Percentiles rank a stretch among this genome's conserved stretches.
Evolutionary conservation across 169 alveolate species (phyloP).

Genomic region (Toxoplasma gondii): DNA sequence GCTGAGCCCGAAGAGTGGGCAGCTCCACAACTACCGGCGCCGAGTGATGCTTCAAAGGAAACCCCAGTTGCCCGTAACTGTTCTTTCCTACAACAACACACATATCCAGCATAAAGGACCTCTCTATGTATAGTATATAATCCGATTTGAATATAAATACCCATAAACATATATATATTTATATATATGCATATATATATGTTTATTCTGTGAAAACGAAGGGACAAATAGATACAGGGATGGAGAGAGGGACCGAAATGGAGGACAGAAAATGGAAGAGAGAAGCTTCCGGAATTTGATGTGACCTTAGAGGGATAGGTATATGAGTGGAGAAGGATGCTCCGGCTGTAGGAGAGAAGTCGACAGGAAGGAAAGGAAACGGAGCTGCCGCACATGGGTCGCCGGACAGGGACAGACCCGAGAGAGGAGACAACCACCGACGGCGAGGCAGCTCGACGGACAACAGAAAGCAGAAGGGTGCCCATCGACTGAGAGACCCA

Average conservation of each 20-base stretch:
- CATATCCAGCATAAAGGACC: not conserved
- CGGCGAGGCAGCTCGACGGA: no score
- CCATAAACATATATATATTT: not conserved
- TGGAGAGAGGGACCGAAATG: not conserved
- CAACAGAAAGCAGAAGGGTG: no score
- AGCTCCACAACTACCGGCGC: slow-evolving; percentile 22
- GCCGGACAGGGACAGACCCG: no score
- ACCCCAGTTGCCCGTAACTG: not conserved
- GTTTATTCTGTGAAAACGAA: not conserved
- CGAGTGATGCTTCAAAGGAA: not conserved
- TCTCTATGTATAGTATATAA: not conserved
- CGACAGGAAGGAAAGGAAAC: no score
- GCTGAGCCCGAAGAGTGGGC: not conserved
- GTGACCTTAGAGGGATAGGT: not conserved
- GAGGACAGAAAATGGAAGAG: not conserved
- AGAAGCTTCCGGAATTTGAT: not conserved
- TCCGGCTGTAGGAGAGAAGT: no score
- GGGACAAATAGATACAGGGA: not conserved
- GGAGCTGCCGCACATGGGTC: no score
- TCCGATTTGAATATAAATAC: not conserved
- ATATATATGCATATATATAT: not conserved
- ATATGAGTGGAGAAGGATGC: not conserved
- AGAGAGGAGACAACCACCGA: no score
- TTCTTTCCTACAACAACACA: not conserved
- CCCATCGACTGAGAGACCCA: no score